Percentiles rank a stretch among this genome's conserved stretches.
Conservation (phyloP, 345 rosid species). For the Acer saccharum region DNA sequence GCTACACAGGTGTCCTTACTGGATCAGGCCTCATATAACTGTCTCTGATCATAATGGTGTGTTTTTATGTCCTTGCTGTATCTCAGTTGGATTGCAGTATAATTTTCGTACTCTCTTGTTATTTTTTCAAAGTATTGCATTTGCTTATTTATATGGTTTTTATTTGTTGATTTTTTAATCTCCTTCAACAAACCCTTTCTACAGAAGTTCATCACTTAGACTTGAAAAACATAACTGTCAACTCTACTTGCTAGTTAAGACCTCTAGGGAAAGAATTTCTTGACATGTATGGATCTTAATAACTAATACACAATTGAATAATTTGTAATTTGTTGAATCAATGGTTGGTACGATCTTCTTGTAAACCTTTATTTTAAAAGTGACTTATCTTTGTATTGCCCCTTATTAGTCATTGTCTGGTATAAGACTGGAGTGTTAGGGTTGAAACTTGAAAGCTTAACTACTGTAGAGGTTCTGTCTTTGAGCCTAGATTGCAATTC, state of each 20-base stretch:
- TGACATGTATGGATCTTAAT: neutral
- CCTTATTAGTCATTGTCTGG: neutral
- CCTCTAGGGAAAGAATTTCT: neutral
- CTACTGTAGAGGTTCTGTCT: neutral
- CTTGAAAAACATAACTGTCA: neutral
- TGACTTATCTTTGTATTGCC: neutral
- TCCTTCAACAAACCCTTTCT: neutral
- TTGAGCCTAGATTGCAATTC: neutral
- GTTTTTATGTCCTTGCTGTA: slow-evolving; percentile 17
- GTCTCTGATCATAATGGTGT: slow-evolving; percentile 74
- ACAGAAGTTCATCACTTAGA: neutral
- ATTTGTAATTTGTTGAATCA: neutral
- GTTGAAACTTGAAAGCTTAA: slow-evolving; percentile 4
- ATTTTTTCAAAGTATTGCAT: neutral
- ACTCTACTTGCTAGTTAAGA: neutral
- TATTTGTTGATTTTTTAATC: neutral
- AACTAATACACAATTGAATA: neutral
- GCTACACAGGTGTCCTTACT: slow-evolving; percentile 84
- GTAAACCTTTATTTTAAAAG: neutral
- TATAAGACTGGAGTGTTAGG: neutral
- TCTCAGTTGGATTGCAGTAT: neutral
- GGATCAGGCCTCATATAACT: slow-evolving; percentile 87
- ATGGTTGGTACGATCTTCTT: neutral
- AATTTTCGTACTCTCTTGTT: neutral
- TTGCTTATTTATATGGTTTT: neutral